Evolutionary conservation across 805 yeast genomes (phyloP).

Genomic region (Maudiozyma barnettii): DNA sequence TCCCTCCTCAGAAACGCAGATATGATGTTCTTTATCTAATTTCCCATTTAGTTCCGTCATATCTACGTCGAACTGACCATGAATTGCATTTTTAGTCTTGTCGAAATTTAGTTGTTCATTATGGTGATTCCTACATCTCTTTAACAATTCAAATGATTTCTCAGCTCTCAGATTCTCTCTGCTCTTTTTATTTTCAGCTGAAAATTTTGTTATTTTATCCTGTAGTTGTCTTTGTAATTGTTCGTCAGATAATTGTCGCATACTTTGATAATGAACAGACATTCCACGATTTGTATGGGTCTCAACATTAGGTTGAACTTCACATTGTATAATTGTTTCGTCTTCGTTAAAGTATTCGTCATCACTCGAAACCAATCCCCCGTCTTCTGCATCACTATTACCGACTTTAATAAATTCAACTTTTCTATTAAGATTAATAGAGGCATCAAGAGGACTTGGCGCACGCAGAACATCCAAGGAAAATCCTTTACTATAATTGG

Average conservation of each 20-base stretch:
- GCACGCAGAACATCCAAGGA: constrained; percentile 15
- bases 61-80: not conserved
- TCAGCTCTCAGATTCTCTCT: constrained; percentile 22
- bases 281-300: not conserved
- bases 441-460: not conserved
- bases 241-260: constrained; percentile 14
- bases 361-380: not conserved
- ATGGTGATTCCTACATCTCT: constrained; percentile 1
- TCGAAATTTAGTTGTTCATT: not conserved
- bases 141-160: constrained; percentile 24
- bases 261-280: constrained; percentile 1
- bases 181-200: constrained; percentile 24
- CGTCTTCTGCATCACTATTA: not conserved
- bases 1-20: constrained; percentile 17
- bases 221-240: constrained; percentile 22
- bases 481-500: constrained; percentile 8
- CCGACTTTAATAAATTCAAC: constrained; percentile 5
- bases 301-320: not conserved
- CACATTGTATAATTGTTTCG: not conserved
- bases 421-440: constrained; percentile 1
- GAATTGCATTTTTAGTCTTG: not conserved
- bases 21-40: not conserved
- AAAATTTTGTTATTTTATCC: constrained; percentile 21
- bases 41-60: not conserved
- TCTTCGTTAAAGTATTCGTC: not conserved